Conservation (phyloP, 805 yeast species). For the Kuraishia capsulata region DNA sequence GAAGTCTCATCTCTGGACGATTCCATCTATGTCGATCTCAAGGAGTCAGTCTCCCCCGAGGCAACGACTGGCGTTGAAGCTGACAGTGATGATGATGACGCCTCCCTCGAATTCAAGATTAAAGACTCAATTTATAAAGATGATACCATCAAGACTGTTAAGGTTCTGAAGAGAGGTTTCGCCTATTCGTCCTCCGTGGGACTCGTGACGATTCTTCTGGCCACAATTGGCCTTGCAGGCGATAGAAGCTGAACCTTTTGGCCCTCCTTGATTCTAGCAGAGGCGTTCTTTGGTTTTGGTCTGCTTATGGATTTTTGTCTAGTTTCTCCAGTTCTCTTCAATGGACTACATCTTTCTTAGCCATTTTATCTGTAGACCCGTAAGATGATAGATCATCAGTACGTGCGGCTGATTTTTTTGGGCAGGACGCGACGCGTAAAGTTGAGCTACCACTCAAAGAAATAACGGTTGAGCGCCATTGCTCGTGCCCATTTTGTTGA, state of each 20-base stretch:
- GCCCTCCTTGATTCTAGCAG: not conserved
- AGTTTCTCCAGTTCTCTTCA: no score
- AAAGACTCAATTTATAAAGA: no score
- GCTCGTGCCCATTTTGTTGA: no score
- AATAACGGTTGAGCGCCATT: no score
- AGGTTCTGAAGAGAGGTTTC: conserved; percentile 26
- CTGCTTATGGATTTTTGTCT: not conserved
- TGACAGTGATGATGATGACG: conserved; percentile 30
- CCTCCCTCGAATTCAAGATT: conserved; percentile 22
- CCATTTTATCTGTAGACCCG: no score
- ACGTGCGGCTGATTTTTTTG: no score
- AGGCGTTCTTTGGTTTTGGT: not conserved
- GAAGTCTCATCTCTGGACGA: conserved; percentile 34
- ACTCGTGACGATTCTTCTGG: conserved; percentile 36
- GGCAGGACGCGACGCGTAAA: no score
- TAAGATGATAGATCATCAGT: no score
- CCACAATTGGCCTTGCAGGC: conserved; percentile 50
- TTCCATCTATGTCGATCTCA: conserved; percentile 33
- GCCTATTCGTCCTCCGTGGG: conserved; percentile 30
- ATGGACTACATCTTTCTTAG: no score
- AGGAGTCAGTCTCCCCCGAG: conserved; percentile 24
- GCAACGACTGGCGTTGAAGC: conserved; percentile 19
- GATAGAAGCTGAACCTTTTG: conserved; percentile 23
- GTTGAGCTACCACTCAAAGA: no score
- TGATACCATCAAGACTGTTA: no score